Evolutionary conservation across 2,329 filamentous ascomycete species (phyloP).

Genomic region (Pestalotiopsis sp.): DNA sequence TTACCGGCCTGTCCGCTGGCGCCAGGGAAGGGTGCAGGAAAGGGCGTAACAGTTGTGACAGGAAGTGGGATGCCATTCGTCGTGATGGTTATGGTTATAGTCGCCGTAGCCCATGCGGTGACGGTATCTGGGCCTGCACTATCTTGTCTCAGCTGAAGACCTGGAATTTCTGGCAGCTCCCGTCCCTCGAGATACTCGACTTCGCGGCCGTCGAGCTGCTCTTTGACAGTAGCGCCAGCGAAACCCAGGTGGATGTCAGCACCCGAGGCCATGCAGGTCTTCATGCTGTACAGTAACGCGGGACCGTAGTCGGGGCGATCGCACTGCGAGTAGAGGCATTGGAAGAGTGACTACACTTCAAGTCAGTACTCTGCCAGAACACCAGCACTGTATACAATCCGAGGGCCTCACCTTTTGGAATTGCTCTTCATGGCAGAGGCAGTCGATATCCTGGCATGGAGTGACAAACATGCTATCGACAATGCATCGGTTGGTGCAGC

Average conservation of each 20-base stretch:
- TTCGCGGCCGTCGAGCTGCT: conserved; percentile 30
- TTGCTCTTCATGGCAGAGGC: conserved; percentile 32
- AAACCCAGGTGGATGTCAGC: conserved; percentile 34
- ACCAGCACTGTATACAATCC: background rate
- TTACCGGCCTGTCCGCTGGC: conserved; percentile 2
- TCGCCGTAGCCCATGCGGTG: conserved; percentile 5
- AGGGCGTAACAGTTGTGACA: conserved; percentile 3
- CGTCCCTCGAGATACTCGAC: conserved; percentile 32
- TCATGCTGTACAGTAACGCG: conserved; percentile 31
- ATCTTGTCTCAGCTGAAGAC: conserved; percentile 30
- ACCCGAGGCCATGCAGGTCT: conserved; percentile 29
- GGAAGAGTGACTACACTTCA: conserved; percentile 28
- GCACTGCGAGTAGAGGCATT: conserved; percentile 36
- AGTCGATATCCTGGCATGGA: conserved; percentile 32
- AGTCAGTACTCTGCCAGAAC: background rate
- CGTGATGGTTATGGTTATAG: background rate
- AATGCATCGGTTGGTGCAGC: conserved; percentile 33
- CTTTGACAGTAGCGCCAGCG: conserved; percentile 22
- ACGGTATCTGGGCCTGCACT: conserved; percentile 19
- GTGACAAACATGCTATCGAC: conserved; percentile 35
- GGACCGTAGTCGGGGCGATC: conserved; percentile 31
- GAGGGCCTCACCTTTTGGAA: conserved; percentile 28
- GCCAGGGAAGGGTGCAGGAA: background rate
- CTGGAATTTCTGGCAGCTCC: conserved; percentile 28
- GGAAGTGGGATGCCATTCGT: background rate